Base-by-base conservation (phyloP, 2,329 filamentous ascomycete genomes). In the Diaporthe sp. region DNA sequence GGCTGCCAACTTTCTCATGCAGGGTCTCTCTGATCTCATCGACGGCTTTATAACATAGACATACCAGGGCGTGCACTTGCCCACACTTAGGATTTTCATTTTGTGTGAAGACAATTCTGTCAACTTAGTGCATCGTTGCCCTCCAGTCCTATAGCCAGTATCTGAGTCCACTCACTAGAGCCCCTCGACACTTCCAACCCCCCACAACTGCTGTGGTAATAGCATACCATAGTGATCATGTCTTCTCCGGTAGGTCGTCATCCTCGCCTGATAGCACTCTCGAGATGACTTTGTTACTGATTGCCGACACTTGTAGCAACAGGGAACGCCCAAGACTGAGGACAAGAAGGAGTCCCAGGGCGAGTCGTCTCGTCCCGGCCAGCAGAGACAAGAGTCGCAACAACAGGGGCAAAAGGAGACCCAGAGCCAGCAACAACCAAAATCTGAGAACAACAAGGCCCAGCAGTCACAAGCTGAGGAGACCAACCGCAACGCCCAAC, bases 1-100 rank as follows among this genome's bases (percentile, higher is more conserved):
- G 53, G 56, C 68, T 75, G 74, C 74, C 74, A 75, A 75, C 68
- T 75, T 74, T 74, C 56, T 71, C 58, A 74, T 68, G 74, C 53
- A 74, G 61, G 68, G 72, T 71, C 66, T 69, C 66, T 56, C 27
- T 69, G 71, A 66, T 37, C 17, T 37, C 25, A 71, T 63, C 47
- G 39, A 27, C 22, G 22, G 44, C 56, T 74, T 75, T 74, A 74
- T 74, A 75, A 73, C 55, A 70, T 72, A 75, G 72, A 70, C 69
- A 65, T 47, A 74, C 68, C 69, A 70, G 71, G 59, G 56, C 73
- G 68, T 63, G 59, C 72, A 44, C 63, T 73, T 69, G 6, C 65
- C 68, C 56, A n/a, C 59, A 32, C 27, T 51, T 30, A 19, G 19
- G 13, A 61, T 19, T 59, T n/a, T 58, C 44, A 10, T 37, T 51